phyloP scores from a whole-genome alignment of 345 rosid genomes.

The Clarkia xantiana region DNA sequence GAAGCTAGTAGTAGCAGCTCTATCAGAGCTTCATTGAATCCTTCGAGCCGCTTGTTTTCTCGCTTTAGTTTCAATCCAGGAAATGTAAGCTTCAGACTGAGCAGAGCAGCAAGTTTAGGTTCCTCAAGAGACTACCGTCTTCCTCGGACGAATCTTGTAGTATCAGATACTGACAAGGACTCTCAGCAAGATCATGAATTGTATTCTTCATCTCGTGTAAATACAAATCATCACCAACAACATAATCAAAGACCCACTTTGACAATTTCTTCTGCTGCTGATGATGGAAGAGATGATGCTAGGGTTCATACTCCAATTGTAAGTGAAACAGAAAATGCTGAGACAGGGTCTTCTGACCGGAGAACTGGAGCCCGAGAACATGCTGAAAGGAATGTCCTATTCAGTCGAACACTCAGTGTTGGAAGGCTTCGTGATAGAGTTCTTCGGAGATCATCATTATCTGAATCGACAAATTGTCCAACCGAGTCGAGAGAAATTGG shows the following conservation, averaged over 20 bases:
- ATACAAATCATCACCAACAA: slow-evolving; percentile 8
- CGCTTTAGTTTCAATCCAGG: slow-evolving; percentile 85
- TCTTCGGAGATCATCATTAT: slow-evolving; percentile 58
- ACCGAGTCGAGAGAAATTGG: slow-evolving; percentile 31
- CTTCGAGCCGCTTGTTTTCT: slow-evolving; percentile 47
- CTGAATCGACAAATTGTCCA: slow-evolving; percentile 45
- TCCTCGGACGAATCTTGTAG: slow-evolving; percentile 24
- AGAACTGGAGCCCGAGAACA: slow-evolving; percentile 48
- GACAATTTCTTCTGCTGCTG: slow-evolving; percentile 15
- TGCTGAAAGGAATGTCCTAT: slow-evolving; percentile 65
- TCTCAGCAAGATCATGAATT: slow-evolving; percentile 16
- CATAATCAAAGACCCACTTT: slow-evolving; percentile 11
- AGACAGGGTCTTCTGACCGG: slow-evolving; percentile 37
- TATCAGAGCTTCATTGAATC: slow-evolving; percentile 25
- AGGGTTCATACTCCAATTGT: slow-evolving; percentile 18
- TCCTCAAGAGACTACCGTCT: slow-evolving; percentile 49
- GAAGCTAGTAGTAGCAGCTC: slow-evolving; percentile 33
- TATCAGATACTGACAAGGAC: slow-evolving; percentile 23
- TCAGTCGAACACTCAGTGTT: slow-evolving; percentile 88
- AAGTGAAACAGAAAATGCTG: slow-evolving; percentile 29
- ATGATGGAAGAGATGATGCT: slow-evolving; percentile 19
- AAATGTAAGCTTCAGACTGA: slow-evolving; percentile 59
- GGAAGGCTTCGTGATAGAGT: slow-evolving; percentile 98
- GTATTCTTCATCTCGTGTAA: slow-evolving; percentile 10
- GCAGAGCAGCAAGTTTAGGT: slow-evolving; percentile 65